Conservation (phyloP, 2,329 filamentous ascomycete genomes). For the Alternaria triticina region DNA sequence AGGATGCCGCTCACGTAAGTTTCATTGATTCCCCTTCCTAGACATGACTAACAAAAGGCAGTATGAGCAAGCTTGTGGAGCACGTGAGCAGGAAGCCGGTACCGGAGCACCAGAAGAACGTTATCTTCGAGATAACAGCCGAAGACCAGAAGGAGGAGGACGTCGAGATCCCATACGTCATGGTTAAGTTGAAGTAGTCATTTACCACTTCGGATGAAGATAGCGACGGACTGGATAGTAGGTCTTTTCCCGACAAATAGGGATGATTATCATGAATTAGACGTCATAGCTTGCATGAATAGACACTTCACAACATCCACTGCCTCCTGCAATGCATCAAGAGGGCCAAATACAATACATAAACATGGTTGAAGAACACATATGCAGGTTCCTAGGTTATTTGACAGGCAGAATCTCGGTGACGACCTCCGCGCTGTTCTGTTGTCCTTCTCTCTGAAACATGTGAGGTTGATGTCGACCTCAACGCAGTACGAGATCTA, state of each 20-base stretch:
- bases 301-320: slow-evolving; percentile 1
- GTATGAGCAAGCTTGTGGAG: slow-evolving; percentile 87
- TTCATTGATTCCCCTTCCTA: neutral
- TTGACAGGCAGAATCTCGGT: neutral
- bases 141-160: slow-evolving; percentile 91
- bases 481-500: neutral
- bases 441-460: neutral
- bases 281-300: slow-evolving; percentile 26
- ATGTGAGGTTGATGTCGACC: neutral
- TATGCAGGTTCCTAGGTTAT: neutral
- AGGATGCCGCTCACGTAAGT: slow-evolving; percentile 73
- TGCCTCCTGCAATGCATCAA: neutral
- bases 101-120: slow-evolving; percentile 88
- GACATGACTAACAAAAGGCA: slow-evolving; percentile 50
- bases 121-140: slow-evolving; percentile 93
- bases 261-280: slow-evolving; percentile 18
- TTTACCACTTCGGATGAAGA: neutral
- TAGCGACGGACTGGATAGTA: neutral
- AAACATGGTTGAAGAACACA: neutral
- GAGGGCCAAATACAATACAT: neutral
- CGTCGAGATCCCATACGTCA: slow-evolving; percentile 96
- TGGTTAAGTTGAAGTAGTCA: slow-evolving; percentile 71
- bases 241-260: neutral
- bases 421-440: neutral
- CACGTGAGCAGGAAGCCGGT: slow-evolving; percentile 90